These are phyloP conservation scores for Sugiyamaella smithiae DNA, from an alignment of 805 yeast species.

Conservation along the genomic window DNA sequence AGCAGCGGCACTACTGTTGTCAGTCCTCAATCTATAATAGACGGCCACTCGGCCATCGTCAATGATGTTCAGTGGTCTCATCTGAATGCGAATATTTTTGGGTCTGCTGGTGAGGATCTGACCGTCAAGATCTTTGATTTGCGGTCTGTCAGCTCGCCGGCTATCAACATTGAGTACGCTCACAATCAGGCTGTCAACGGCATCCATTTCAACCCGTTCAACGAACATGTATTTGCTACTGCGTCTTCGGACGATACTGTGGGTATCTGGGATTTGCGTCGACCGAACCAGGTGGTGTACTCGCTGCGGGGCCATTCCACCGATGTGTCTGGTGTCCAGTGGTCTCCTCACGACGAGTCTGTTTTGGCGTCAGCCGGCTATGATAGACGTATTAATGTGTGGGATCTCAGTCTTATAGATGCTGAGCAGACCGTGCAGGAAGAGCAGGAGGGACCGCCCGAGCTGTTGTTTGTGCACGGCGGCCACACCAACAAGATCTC, in stretches of 20 bases:
- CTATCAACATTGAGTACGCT: slow-evolving; percentile 16
- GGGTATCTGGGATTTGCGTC: slow-evolving; percentile 72
- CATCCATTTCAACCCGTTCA: slow-evolving; percentile 52
- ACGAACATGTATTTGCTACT: slow-evolving; percentile 58
- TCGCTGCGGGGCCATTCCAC: slow-evolving; percentile 64
- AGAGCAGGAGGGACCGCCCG: slow-evolving; percentile 64
- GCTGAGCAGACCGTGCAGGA: slow-evolving; percentile 52
- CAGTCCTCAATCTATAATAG: slow-evolving; percentile 38
- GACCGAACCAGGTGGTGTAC: slow-evolving; percentile 55
- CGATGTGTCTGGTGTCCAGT: slow-evolving; percentile 54
- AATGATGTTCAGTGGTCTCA: slow-evolving; percentile 66
- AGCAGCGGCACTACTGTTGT: neutral
- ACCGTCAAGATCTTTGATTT: slow-evolving; percentile 61
- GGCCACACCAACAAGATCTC: slow-evolving; percentile 75
- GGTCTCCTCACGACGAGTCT: slow-evolving; percentile 50
- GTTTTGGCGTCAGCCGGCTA: slow-evolving; percentile 57
- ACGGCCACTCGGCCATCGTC: slow-evolving; percentile 54
- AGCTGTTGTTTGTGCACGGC: slow-evolving; percentile 76
- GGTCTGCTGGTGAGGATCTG: slow-evolving; percentile 69
- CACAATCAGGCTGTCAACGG: slow-evolving; percentile 50
- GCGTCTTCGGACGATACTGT: slow-evolving; percentile 75
- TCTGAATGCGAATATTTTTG: slow-evolving; percentile 48
- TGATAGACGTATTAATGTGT: slow-evolving; percentile 68
- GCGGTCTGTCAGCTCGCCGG: slow-evolving; percentile 45
- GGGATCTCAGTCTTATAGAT: slow-evolving; percentile 66